Base-by-base conservation (phyloP, 176 grass and related monocot species). In the Calamus simplicifolius region DNA sequence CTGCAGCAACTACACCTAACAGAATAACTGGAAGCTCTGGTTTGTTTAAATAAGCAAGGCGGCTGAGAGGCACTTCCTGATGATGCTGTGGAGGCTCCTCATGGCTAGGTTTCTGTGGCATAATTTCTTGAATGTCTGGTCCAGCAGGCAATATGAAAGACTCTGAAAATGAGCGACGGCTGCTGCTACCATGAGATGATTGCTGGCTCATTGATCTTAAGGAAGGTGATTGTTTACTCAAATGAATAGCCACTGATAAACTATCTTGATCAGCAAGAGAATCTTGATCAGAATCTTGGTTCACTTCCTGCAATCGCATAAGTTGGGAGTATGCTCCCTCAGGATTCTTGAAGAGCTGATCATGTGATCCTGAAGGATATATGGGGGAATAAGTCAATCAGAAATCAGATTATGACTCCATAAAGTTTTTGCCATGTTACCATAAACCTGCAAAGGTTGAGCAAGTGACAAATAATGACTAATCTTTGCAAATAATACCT, bases 11-110 rank as follows among this genome's bases (percentile, higher is more conserved):
- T 10, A 82, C 51, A 10, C 79, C n/a, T 59, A 95, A 66, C 25
- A 95, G 4, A 75, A 95, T 58, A 64, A 95, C 26, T 2, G 62
- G 90, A 59, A 86, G 2, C 72, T 95, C 90, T 67, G 85, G 90
- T 61, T 89, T 95, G 63, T 95, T 89, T 49, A 95, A 70, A 59
- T 5, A 76, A 50, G 77, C 82, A 48, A 95, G 56, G 18, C 85
- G 75, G 67, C 73, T 69, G 21, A 89, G 25, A 27, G 82, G 79
- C 31, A 74, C 73, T 71, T 84, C 81, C 66, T 82, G 69, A 56
- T 77, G 59, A 17, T 49, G 27, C 27, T 19, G 52, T 57, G 56
- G 21, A 17, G 18, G 19, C 52, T 84, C 77, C 50, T 49, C 25
- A 55, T 73, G 63, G 61, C 15, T 19, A 4, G 31, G 31, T 60